phyloP scores from a whole-genome alignment of 2,329 filamentous ascomycete genomes.

The Fusarium camptoceras region DNA sequence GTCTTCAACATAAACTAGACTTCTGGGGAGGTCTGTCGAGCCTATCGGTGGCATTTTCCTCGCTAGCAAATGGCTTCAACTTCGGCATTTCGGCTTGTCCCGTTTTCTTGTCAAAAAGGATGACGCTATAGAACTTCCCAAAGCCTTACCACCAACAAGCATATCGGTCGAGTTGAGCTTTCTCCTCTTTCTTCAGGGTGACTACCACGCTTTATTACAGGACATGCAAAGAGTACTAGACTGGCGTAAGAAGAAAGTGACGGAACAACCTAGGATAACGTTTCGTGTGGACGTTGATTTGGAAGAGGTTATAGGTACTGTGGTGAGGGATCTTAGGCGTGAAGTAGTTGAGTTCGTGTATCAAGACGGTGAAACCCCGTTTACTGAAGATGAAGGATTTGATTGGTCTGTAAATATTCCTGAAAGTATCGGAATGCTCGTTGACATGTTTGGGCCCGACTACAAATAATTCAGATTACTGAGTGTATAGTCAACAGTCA shows the following conservation, averaged over 20 bases:
- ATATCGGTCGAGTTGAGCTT: constrained; percentile 2
- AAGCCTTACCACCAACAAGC: background rate
- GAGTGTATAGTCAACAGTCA: background rate
- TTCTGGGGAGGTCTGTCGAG: no score
- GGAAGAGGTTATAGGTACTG: background rate
- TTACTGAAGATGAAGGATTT: background rate
- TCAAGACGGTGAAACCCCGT: background rate
- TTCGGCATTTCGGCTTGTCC: constrained; percentile 8
- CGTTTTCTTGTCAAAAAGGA: constrained; percentile 3
- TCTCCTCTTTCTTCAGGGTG: background rate
- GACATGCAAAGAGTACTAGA: background rate
- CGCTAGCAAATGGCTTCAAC: constrained; percentile 1
- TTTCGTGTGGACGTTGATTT: background rate
- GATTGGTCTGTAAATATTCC: background rate
- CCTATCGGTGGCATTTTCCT: background rate
- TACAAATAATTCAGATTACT: background rate
- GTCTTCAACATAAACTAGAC: no score
- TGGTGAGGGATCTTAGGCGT: background rate
- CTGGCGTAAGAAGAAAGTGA: background rate
- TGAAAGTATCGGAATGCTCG: background rate
- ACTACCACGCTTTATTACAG: background rate
- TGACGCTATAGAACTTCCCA: background rate
- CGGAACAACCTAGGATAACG: constrained; percentile 3
- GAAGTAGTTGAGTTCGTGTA: constrained; percentile 3
- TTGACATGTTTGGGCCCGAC: background rate